Evolutionary conservation across 345 rosid species (phyloP).

Genomic region (Reutealis trisperma): DNA sequence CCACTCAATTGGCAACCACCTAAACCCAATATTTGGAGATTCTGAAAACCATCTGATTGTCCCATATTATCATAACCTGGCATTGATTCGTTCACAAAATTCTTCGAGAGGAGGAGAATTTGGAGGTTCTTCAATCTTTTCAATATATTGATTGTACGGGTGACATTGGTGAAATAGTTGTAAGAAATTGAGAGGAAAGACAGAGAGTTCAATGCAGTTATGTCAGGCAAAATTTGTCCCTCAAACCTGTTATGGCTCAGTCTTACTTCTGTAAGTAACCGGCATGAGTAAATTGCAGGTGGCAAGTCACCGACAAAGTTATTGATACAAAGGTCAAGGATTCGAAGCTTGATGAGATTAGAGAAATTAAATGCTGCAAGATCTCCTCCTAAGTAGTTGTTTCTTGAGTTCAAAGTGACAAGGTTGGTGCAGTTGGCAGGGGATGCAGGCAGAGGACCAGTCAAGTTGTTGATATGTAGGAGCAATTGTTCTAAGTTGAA

Average conservation of each 20-base stretch:
- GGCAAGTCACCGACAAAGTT: slow-evolving; percentile 74
- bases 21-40: slow-evolving; percentile 60
- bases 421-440: slow-evolving; percentile 65
- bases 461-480: slow-evolving; percentile 68
- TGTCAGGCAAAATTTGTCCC: slow-evolving; percentile 60
- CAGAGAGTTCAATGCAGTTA: slow-evolving; percentile 54
- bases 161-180: slow-evolving; percentile 60
- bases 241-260: slow-evolving; percentile 65
- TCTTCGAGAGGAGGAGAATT: slow-evolving; percentile 57
- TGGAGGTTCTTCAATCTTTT: slow-evolving; percentile 64
- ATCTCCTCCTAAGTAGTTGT: slow-evolving; percentile 58
- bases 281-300: slow-evolving; percentile 63
- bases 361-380: slow-evolving; percentile 67
- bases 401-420: slow-evolving; percentile 55
- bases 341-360: slow-evolving; percentile 46
- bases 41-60: slow-evolving; percentile 51
- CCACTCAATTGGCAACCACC: slow-evolving; percentile 75
- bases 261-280: slow-evolving; percentile 67
- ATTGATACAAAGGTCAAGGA: slow-evolving; percentile 83
- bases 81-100: slow-evolving; percentile 52
- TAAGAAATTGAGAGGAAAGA: slow-evolving; percentile 74
- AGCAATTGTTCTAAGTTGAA: slow-evolving; percentile 49
- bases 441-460: slow-evolving; percentile 66
- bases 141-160: slow-evolving; percentile 61
- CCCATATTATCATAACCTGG: slow-evolving; percentile 44